A percentile compares a stretch with the other conserved stretches of the same genome.
These are phyloP conservation scores for Suillus variegatus DNA, from an alignment of 768 basidiomycete species.

Conservation along the genomic window DNA sequence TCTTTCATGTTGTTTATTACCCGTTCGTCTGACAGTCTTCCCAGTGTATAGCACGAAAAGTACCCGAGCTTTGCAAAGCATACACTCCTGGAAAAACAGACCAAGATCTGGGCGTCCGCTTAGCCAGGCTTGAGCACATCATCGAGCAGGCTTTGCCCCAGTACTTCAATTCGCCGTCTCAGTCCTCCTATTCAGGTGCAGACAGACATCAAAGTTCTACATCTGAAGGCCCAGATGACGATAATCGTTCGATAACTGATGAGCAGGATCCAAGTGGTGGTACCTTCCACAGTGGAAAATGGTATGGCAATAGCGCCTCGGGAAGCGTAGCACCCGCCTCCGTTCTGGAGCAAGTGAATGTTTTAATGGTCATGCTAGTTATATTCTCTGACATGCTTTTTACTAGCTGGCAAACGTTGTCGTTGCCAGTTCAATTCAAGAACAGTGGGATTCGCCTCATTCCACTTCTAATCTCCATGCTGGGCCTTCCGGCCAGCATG, in stretches of 20 bases:
- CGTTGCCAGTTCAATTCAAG: conserved; percentile 39
- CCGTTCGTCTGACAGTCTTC: conserved; percentile 19
- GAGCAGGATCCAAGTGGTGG: conserved; percentile 78
- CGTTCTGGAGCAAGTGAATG: conserved; percentile 74
- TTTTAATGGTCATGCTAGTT: conserved; percentile 18
- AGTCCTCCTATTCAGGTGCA: conserved; percentile 31
- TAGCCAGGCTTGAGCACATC: conserved; percentile 79
- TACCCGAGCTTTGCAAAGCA: conserved; percentile 84
- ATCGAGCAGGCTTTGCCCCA: conserved; percentile 80
- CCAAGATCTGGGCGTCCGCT: conserved; percentile 73
- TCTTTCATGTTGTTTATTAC: conserved; percentile 3
- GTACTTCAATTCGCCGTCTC: conserved; percentile 50
- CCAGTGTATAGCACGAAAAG: conserved; percentile 82
- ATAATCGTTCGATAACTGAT: conserved; percentile 69
- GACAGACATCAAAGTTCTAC: conserved; percentile 46
- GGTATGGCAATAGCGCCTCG: conserved; percentile 83
- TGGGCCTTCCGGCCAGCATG: conserved; percentile 21
- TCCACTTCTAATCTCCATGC: conserved; percentile 15
- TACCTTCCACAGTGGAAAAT: conserved; percentile 80
- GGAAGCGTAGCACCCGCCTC: conserved; percentile 82
- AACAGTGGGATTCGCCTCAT: conserved; percentile 27
- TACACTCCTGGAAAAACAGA: conserved; percentile 88
- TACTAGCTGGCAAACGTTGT: conserved; percentile 56
- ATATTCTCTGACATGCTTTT: conserved; percentile 22
- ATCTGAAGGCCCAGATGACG: conserved; percentile 60